Evolutionary conservation across 108 stramenopile genomes (phyloP), one percentile per base, ranked within the genome.

Genomic region (Pinguiococcus pyrenoidosus): DNA sequence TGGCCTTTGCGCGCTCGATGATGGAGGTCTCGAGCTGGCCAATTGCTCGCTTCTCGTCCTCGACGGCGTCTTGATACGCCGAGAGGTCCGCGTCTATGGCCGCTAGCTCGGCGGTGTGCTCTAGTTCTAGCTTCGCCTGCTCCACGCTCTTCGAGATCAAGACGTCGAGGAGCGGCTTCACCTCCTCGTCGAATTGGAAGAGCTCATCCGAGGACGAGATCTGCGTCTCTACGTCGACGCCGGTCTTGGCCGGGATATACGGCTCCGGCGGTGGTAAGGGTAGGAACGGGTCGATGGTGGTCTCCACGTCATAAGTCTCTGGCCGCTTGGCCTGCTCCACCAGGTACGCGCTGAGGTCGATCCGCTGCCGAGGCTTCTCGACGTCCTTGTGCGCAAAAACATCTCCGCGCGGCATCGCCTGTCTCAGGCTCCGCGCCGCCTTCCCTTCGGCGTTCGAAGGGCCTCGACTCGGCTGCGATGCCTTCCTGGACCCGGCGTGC

Each of bases 91-190:
- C n/a, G n/a, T n/a, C n/a, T n/a, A n/a, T n/a, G n/a, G n/a, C n/a
- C n/a, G n/a, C n/a, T n/a, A 75, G 51, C 40, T 75, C 72, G 28
- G 51, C 59, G 44, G 73, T 72, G 6, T 54, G 45, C 32, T 61
- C 37, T 12, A 75, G 61, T 18, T 75, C 74, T 21, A 70, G 22
- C 34, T 69, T 28, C n/a, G 62, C 72, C 37, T 75, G 74, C 53
- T 75, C 74, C 12, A 75, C 65, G 13, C 72, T 75, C 49, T 75
- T 75, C 29, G 53, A 36, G 2, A 73, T 68, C 40, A 75, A 44
- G 34, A 75, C 66, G 5, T 62, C 51, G 37, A 75, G 23, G 20
- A 75, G 26, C 13, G 74, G 74, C 51, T 42, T 64, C 4, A 68
- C 57, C 35, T 75, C 74, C 14, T 2, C 36, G 40, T 75, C 60